Conservation (phyloP, 345 rosid genomes). For the Trapa bicornis region DNA sequence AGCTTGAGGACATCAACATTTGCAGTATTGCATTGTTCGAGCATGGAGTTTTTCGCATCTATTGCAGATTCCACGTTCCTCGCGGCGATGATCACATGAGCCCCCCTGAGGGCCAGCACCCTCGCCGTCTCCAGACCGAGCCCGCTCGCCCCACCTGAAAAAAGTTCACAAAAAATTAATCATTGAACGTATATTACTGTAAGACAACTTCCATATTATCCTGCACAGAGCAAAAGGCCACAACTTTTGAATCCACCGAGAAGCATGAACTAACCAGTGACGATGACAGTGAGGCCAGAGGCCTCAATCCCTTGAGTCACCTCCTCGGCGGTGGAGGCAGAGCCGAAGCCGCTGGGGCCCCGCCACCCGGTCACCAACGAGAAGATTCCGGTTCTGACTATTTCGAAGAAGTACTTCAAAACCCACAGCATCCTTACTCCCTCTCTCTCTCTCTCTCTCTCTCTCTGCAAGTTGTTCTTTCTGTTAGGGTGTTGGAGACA, state of each 20-base stretch:
- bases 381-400: conserved; percentile 26
- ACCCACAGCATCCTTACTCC: too few relatives aligned
- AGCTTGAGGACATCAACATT: conserved; percentile 40
- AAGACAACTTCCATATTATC: too few relatives aligned
- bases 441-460: too few relatives aligned
- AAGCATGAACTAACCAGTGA: conserved; percentile 41
- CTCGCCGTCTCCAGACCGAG: conserved; percentile 86
- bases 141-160: conserved; percentile 78
- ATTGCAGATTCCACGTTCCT: conserved; percentile 63
- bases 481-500: too few relatives aligned
- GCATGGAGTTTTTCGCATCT: conserved; percentile 42
- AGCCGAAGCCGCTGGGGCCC: conserved; percentile 90
- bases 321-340: conserved; percentile 68
- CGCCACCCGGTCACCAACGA: conserved; percentile 49
- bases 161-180: too few relatives aligned
- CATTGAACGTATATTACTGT: too few relatives aligned
- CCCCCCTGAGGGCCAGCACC: conserved; percentile 56
- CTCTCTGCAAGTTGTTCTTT: too few relatives aligned
- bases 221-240: too few relatives aligned
- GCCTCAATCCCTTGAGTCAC: conserved; percentile 72
- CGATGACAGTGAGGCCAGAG: conserved; percentile 45
- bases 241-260: too few relatives aligned
- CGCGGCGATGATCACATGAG: conserved; percentile 64
- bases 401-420: too few relatives aligned
- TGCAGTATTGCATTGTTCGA: conserved; percentile 25